Base-by-base conservation (phyloP, 306 rosid genomes). In the Nissolia schottii region DNA sequence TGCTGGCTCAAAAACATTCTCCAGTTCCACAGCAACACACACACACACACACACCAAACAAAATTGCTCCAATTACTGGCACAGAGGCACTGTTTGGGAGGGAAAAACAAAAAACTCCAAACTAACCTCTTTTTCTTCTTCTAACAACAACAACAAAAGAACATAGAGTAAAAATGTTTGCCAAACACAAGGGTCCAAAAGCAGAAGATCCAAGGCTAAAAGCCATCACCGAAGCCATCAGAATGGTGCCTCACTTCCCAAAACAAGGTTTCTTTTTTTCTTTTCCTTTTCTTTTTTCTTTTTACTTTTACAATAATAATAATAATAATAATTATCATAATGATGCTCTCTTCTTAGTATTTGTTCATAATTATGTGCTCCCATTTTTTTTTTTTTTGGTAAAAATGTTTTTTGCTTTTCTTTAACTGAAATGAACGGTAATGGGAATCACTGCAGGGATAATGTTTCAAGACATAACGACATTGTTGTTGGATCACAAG, bases 101-200 rank as follows among this genome's bases (percentile, higher is more conserved):
- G 76, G 61, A 74, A 70, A 56, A 38, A 15, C 15, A 7, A 54
- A n/a, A 45, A 35, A 70, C 43, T 41, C 63, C 40, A 79, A 64
- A 29, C 6, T 24, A 54, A 24, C 38, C n/a, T n/a, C n/a, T n/a
- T 59, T 64, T 61, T 69, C 25, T 31, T 34, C 63, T 51, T 25
- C 19, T n/a, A 45, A 45, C 51, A 19, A 40, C 38, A 0, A 0
- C 34, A 5, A 28, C n/a, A n/a, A n/a, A n/a, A n/a, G n/a, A n/a
- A n/a, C n/a, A n/a, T n/a, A n/a, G n/a, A n/a, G n/a, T n/a, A 15
- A 80, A 48, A 67, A 91, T 91, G 97, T 88, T 88, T 79, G 92
- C 89, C 3, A 84, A 86, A 14, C 87, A 82, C 67, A 88, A 87
- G 75, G 96, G 92, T 31, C 85, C 84, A 0, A 87, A 80, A 67